Conservation (phyloP, 306 rosid species). For the Casuarina equisetifolia region DNA sequence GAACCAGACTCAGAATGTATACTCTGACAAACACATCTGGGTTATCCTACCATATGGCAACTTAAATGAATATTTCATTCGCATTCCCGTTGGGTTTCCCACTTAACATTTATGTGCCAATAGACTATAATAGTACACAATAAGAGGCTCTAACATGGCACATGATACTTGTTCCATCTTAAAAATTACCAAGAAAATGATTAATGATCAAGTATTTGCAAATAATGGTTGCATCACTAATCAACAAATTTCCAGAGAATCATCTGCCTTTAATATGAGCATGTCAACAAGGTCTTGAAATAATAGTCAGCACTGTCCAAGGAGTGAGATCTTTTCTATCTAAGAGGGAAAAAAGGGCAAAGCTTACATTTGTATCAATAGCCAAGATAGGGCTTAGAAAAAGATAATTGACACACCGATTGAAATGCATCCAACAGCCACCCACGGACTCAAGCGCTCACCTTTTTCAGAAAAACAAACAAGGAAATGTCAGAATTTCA, state of each 20-base stretch:
- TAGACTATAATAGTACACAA: not conserved
- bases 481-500: constrained; percentile 9
- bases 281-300: constrained; percentile 8
- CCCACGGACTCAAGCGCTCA: constrained; percentile 77
- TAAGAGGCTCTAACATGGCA: not conserved
- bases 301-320: not conserved
- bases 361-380: constrained; percentile 19
- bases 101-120: not conserved
- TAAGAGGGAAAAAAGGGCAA: not conserved
- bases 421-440: constrained; percentile 53
- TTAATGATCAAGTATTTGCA: constrained; percentile 4
- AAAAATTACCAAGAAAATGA: not conserved
- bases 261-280: constrained; percentile 3
- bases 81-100: not conserved
- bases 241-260: not conserved
- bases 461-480: constrained; percentile 46
- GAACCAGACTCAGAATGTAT: not conserved
- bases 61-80: not conserved
- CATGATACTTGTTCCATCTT: not conserved
- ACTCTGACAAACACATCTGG: not conserved
- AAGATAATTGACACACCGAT: constrained; percentile 64
- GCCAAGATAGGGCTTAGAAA: constrained; percentile 36
- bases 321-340: constrained; percentile 2
- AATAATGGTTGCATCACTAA: constrained; percentile 6
- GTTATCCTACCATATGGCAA: not conserved